phyloP scores from a whole-genome alignment of 352 stramenopile species.

The Phytophthora europaea region DNA sequence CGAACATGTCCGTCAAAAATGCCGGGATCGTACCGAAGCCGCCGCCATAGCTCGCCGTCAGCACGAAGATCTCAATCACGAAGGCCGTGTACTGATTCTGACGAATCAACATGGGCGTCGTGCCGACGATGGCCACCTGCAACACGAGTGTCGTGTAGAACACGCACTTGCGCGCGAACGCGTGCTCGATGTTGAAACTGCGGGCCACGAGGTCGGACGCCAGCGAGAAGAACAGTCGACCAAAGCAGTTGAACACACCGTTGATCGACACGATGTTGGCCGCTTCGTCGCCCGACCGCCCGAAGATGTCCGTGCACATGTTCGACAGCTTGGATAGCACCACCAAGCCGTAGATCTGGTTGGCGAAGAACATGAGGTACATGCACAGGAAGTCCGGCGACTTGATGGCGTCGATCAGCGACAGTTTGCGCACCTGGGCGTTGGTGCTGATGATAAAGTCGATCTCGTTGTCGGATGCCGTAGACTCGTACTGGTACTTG shows the following conservation, averaged over 20 bases:
- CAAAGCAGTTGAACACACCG: conserved; percentile 73
- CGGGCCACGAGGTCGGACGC: conserved; percentile 57
- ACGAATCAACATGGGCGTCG: conserved; percentile 65
- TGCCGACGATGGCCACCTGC: conserved; percentile 72
- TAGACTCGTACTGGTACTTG: conserved; percentile 52
- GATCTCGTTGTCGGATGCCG: conserved; percentile 49
- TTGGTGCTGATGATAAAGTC: conserved; percentile 52
- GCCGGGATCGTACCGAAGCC: conserved; percentile 82
- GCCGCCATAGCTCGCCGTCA: conserved; percentile 79
- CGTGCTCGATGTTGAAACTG: conserved; percentile 62
- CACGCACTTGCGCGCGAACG: conserved; percentile 65
- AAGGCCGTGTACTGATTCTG: conserved; percentile 70
- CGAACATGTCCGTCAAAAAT: conserved; percentile 90
- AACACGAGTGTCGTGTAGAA: conserved; percentile 66
- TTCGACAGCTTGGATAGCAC: conserved; percentile 74
- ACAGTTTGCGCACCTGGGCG: conserved; percentile 58
- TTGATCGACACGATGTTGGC: conserved; percentile 75
- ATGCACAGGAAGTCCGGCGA: conserved; percentile 71
- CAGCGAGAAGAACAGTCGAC: conserved; percentile 58
- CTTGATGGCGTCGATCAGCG: conserved; percentile 64
- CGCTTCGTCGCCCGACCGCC: conserved; percentile 41
- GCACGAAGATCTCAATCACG: conserved; percentile 66
- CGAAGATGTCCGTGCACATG: conserved; percentile 71
- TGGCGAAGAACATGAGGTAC: conserved; percentile 79
- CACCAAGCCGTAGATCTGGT: conserved; percentile 72